Evolutionary conservation across 805 yeast species (phyloP).

Genomic region (Vanderwaltozyma polyspora): DNA sequence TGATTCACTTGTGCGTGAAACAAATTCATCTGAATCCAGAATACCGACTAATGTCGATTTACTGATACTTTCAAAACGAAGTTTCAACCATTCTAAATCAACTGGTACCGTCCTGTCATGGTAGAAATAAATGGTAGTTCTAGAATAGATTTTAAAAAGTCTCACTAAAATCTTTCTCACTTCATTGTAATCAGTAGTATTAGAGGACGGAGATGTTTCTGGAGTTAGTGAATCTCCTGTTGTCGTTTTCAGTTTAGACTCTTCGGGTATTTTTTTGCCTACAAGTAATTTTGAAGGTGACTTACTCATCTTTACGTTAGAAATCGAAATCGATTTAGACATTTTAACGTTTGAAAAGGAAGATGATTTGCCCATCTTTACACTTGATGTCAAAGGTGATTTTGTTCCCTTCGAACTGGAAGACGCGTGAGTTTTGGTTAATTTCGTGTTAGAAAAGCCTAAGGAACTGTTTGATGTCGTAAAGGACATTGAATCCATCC

Average conservation of each 20-base stretch:
- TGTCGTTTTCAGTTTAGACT: background rate
- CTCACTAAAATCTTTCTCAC: slow-evolving; percentile 15
- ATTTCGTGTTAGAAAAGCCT: no score
- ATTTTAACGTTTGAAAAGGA: no score
- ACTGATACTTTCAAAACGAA: slow-evolving; percentile 8
- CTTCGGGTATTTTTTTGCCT: background rate
- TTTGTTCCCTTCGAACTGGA: no score
- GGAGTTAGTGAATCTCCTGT: background rate
- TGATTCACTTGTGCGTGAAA: slow-evolving; percentile 26
- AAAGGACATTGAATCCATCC: no score
- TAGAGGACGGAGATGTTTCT: no score
- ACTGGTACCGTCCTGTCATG: slow-evolving; percentile 3
- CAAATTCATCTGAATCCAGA: slow-evolving; percentile 24
- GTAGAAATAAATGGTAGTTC: slow-evolving; percentile 10
- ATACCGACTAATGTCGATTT: slow-evolving; percentile 30
- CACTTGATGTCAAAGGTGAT: no score
- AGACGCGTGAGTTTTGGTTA: no score
- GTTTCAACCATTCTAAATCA: slow-evolving; percentile 5
- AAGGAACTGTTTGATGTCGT: no score
- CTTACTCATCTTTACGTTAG: background rate
- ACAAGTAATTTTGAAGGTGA: background rate
- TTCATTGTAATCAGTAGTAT: slow-evolving; percentile 5
- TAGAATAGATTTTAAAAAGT: slow-evolving; percentile 14
- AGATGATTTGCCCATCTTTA: no score
- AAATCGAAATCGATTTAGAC: no score